Evolutionary conservation across 2,329 filamentous ascomycete genomes (phyloP).

Genomic region (Harringtonia aguacate): DNA sequence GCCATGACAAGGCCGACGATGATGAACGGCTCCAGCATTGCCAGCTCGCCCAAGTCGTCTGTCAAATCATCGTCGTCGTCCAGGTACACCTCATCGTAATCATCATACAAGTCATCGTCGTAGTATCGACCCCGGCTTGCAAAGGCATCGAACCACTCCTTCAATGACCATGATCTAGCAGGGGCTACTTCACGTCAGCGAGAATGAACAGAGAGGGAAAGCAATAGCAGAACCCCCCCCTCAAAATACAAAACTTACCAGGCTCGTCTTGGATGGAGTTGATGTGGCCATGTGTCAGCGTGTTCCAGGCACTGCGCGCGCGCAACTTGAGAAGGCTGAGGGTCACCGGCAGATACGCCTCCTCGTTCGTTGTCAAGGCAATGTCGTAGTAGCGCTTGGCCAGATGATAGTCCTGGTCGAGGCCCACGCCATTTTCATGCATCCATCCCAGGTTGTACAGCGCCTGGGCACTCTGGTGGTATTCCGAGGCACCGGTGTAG

Average conservation of each 20-base stretch:
- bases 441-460: slow-evolving; percentile 98
- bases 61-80: slow-evolving; percentile 45
- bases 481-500: slow-evolving; percentile 86
- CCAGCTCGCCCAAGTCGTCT: slow-evolving; percentile 62
- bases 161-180: slow-evolving; percentile 64
- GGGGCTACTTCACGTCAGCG: slow-evolving; percentile 38
- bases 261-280: slow-evolving; percentile 89
- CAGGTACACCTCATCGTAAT: slow-evolving; percentile 36
- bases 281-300: slow-evolving; percentile 76
- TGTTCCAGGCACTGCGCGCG: slow-evolving; percentile 86
- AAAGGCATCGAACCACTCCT: slow-evolving; percentile 82
- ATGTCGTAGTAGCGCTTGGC: slow-evolving; percentile 95
- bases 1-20: slow-evolving; percentile 69
- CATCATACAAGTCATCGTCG: slow-evolving; percentile 47
- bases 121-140: slow-evolving; percentile 55
- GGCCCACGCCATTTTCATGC: slow-evolving; percentile 91
- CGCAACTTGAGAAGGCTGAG: slow-evolving; percentile 79
- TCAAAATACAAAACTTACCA: slow-evolving; percentile 39
- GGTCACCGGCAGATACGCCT: slow-evolving; percentile 89
- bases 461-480: slow-evolving; percentile 84
- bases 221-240: background rate
- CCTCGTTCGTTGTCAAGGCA: slow-evolving; percentile 79
- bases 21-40: slow-evolving; percentile 63
- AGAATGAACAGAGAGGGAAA: background rate
- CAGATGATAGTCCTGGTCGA: slow-evolving; percentile 92